phyloP scores from a whole-genome alignment of 208 protist genomes.

The Leishmania major region DNA sequence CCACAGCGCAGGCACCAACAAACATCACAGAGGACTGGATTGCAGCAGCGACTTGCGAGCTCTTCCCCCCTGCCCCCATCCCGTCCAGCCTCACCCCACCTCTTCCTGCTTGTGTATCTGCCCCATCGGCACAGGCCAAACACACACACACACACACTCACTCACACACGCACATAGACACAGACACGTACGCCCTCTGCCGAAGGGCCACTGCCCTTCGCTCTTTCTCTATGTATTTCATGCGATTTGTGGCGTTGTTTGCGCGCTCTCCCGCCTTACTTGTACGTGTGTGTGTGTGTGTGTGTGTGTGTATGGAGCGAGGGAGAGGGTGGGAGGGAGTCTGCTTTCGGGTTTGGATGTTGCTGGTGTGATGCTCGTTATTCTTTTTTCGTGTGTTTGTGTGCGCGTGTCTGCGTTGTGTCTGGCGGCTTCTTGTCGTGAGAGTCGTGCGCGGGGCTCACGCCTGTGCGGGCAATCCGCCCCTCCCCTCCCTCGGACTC shows the following conservation, averaged over 20 bases:
- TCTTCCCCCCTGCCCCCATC: background rate
- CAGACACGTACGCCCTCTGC: too few species aligned
- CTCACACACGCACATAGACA: too few species aligned
- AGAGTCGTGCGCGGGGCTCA: too few species aligned
- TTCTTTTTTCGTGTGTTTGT: too few species aligned
- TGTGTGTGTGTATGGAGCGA: background rate
- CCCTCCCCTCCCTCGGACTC: too few species aligned
- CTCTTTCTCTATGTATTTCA: background rate
- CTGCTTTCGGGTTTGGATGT: too few species aligned
- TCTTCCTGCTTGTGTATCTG: background rate
- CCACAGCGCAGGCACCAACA: background rate
- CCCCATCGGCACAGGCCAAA: background rate
- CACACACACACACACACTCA: too few species aligned
- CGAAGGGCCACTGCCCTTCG: background rate
- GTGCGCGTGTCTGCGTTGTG: too few species aligned
- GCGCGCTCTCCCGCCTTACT: background rate
- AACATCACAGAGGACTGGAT: background rate
- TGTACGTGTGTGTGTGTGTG: background rate
- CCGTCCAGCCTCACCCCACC: background rate
- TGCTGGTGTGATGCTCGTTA: too few species aligned
- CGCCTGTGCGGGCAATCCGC: too few species aligned
- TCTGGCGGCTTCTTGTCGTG: too few species aligned
- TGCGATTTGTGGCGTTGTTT: background rate
- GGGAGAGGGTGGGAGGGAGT: too few species aligned
- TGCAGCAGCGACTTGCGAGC: background rate